phyloP scores from a whole-genome alignment of 2,329 filamentous ascomycete species.

The Stemphylium beticola region DNA sequence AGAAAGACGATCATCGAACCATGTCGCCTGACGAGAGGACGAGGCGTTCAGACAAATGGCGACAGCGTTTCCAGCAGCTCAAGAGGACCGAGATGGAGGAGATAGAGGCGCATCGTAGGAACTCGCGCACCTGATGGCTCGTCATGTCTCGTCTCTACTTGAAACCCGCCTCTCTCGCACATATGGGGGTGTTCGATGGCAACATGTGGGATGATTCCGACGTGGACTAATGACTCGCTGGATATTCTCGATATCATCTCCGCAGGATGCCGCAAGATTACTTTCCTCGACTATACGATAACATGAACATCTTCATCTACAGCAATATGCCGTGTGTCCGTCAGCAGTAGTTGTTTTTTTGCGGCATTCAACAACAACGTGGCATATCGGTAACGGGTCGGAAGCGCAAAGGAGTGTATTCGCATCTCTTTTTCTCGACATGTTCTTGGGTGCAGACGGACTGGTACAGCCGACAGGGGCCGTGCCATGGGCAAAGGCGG shows the following conservation, averaged over 20 bases:
- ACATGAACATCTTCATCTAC: neutral
- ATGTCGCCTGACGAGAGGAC: constrained; percentile 48
- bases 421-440: constrained; percentile 6
- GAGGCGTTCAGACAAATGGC: constrained; percentile 46
- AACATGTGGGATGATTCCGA: too few relatives aligned
- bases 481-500: constrained; percentile 1
- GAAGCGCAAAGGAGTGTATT: neutral
- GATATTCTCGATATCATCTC: neutral
- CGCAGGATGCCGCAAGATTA: constrained; percentile 2
- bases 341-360: neutral
- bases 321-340: neutral
- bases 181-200: too few relatives aligned
- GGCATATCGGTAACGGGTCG: neutral
- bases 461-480: neutral
- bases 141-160: neutral
- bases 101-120: constrained; percentile 31
- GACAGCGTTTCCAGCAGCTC: constrained; percentile 43
- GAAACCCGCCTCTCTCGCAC: too few relatives aligned
- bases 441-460: neutral
- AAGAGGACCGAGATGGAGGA: constrained; percentile 38
- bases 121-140: constrained; percentile 12
- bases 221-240: too few relatives aligned
- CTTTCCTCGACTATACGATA: neutral
- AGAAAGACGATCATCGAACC: constrained; percentile 44
- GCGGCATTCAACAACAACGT: neutral